Percentiles rank a stretch among this genome's conserved stretches.
Evolutionary conservation across 106 monocot species (phyloP).

Genomic region (Gastrodia elata): DNA sequence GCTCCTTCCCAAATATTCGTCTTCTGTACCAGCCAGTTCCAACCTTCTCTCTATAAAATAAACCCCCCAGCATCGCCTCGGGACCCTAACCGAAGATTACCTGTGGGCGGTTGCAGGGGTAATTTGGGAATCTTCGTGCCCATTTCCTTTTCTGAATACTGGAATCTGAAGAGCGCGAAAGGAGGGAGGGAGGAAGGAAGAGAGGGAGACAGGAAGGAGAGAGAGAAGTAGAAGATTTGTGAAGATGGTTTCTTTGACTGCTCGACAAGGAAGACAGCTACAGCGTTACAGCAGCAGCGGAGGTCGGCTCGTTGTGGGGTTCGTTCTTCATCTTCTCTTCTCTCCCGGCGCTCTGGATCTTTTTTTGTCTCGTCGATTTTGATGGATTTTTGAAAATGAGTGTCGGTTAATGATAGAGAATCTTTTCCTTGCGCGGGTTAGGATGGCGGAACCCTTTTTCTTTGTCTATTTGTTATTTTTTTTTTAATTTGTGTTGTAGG

Average conservation of each 20-base stretch:
- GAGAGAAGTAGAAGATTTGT: neutral
- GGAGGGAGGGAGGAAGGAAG: neutral
- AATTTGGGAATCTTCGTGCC: neutral
- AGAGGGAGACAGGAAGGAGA: neutral
- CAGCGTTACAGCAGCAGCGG: conserved; percentile 32
- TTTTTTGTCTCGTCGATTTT: neutral
- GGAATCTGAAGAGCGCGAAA: neutral
- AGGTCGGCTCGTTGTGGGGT: conserved; percentile 51
- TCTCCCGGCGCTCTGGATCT: neutral
- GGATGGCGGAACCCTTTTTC: neutral
- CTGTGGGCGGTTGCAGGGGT: neutral
- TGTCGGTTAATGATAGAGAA: neutral
- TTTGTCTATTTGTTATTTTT: neutral
- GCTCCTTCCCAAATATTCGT: neutral
- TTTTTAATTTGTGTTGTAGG: neutral
- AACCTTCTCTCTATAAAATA: conserved; percentile 7
- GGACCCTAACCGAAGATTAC: neutral
- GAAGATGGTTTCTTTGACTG: conserved; percentile 17
- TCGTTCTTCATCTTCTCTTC: conserved; percentile 5
- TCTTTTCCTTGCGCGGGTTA: neutral
- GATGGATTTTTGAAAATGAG: neutral
- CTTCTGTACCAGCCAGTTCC: neutral
- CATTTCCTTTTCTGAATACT: neutral
- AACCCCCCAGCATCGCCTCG: neutral
- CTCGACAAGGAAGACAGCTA: conserved; percentile 42